Evolutionary conservation across 176 grass and related monocot genomes (phyloP), one percentile per base, ranked within the genome.

Genomic region (Olyra latifolia): DNA sequence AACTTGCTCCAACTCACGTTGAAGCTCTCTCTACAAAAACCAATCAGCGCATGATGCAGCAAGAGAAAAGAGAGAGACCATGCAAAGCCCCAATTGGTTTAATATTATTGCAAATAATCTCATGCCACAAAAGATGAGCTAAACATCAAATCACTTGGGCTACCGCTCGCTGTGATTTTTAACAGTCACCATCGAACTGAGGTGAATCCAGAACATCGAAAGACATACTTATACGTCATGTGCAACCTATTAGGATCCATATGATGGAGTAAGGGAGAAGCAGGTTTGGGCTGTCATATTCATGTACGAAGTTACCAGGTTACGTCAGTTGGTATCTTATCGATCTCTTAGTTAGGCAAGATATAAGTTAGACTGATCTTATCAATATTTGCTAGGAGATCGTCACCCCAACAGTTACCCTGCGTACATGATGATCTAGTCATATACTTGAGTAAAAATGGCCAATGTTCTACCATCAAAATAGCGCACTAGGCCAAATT

Each of bases 1-100:
- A 62, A 92, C 90, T 84, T 94, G 95, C 86, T 98, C 95, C 68
- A 94, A 62, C 73, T 98, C 92, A 66, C 69, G 87, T 76, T 98
- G 89, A 76, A 98, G 76, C 69, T 98, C 95, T 89, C 80, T 92
- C 95, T 98, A 64, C 64, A 77, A 78, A 86, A 70, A 75, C 29
- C 62, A 77, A 58, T 16, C n/a, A 50, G 40, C 40, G 46, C 64
- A 45, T 58, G 6, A 42, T 19, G 42, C 17, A 65, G 13, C 50
- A 25, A 41, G 20, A 43, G 0, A 11, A 38, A 58, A n/a, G n/a
- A 24, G 39, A 71, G 41, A 17, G 16, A 54, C 56, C 74, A 62
- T 52, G 65, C 10, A 81, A 45, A 35, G 5, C 5, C 32, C 32
- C 32, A 45, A 46, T 23, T 68, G 16, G 24, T 30, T 44, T 5